Conservation (phyloP, 2,329 filamentous ascomycete genomes). For the Clarireedia monteithiana region DNA sequence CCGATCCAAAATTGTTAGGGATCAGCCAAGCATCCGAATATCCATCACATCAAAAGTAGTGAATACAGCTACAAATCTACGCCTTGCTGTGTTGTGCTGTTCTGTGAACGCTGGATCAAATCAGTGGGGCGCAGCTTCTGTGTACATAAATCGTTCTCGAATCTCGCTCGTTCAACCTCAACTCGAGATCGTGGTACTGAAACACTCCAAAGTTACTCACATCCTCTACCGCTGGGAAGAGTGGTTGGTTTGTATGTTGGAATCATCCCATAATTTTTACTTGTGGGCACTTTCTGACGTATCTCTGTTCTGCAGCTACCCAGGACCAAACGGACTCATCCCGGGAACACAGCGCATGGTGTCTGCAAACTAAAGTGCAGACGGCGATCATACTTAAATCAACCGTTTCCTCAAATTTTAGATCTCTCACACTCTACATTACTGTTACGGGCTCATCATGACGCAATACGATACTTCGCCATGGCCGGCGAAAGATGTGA, state of each 20-base stretch:
- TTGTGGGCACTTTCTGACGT: conserved; percentile 1
- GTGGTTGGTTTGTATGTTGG: conserved; percentile 5
- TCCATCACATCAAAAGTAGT: neutral
- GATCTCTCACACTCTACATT: neutral
- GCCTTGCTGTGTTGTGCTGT: neutral
- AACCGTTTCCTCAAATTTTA: neutral
- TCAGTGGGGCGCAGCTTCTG: neutral
- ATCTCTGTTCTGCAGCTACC: conserved; percentile 14
- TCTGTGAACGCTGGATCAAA: neutral
- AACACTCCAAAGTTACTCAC: neutral
- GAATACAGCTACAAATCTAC: neutral
- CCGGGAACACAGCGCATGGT: conserved; percentile 13
- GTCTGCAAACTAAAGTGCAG: neutral
- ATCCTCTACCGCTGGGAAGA: neutral
- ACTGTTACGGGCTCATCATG: conserved; percentile 30
- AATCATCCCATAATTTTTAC: neutral
- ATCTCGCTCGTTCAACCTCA: neutral
- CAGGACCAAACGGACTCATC: conserved; percentile 11
- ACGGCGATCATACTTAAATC: conserved; percentile 2
- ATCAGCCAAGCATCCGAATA: neutral
- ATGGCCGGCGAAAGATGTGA: conserved; percentile 46
- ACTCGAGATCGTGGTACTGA: neutral
- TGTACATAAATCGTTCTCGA: conserved; percentile 4
- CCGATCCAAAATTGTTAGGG: neutral
- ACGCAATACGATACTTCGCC: conserved; percentile 30